Base-by-base conservation (phyloP, 2,329 filamentous ascomycete species). In the Colletotrichum trifolii region DNA sequence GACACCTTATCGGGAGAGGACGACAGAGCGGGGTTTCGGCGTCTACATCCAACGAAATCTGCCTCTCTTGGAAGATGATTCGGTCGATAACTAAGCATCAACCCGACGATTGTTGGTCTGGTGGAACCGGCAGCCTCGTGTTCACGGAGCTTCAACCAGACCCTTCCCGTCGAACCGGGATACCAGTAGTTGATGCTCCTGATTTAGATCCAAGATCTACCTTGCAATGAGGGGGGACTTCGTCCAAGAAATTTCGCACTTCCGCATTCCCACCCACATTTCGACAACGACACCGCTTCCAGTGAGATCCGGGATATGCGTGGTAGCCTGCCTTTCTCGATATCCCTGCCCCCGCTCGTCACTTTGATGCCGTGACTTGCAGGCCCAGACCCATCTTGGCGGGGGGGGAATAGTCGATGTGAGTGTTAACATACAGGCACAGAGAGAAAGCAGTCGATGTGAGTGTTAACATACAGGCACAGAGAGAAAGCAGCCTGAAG, bases 331-430 rank as follows among this genome's bases (percentile, higher is more conserved):
- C 25, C 25, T 34, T 56, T 48, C 35, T 12, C 43, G 46, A 34
- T 25, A 62, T 53, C 58, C 63, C 42, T 53, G 48, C 58, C 58
- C 58, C 36, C 48, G 58, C 58, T 45, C 34, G 52, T 65, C 62
- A 56, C 47, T 47, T 56, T 58, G 36, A 17, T 48, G 47, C 52
- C 58, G 57, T 62, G 62, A 62, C 52, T 55, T 65, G 58, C 58
- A 53, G 46, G 17, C 39, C 46, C 53, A n/a, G 50, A 49, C 57
- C 62, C 62, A 56, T 25, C 39, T 64, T 45, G 42, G 54, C 49
- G 8, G 34, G 35, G 52, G 40, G 36, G 12, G 48, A 13, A n/a
- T 43, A 43, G 25, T 46, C 40, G 42, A 55, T 25, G 17, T 25
- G 17, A 25, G 17, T 25, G 17, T 25, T 25, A 25, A n/a, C n/a